Evolutionary conservation across 192 early-diverging fungal genomes (phyloP), one percentile per base, ranked within the genome.

Genomic region (Helicostylum pulchrum): DNA sequence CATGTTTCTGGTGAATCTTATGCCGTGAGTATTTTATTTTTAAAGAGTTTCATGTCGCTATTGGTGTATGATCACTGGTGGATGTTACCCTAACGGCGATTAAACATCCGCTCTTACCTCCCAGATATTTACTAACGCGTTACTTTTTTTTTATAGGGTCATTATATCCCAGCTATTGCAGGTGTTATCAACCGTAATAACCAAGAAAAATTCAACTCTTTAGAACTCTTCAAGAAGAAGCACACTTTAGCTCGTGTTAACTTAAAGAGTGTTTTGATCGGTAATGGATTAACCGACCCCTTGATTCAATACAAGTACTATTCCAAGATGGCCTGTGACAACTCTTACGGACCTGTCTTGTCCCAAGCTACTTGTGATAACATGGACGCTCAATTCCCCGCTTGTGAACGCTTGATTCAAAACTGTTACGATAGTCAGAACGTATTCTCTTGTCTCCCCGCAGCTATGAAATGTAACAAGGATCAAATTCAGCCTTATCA

Each of bases 81-180:
- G 26, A 26, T 26, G 26, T 26, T n/a, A 26, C 26, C 26, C 26
- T 26, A 26, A 26, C 26, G 2, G 26, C 26, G 26, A 26, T 39
- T 39, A 39, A 39, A 39, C 36, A 39, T 39, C 36, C 36, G 36
- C 26, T 26, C 2, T 2, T 26, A n/a, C n/a, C n/a, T n/a, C n/a
- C 26, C 26, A 2, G 26, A 26, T 26, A 26, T 26, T 26, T 26
- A 26, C 26, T 26, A 26, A 26, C 2, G 26, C 5, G 9, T 9
- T 39, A 39, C 36, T 39, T 39, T 9, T 10, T 39, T 36, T 36
- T 5, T 5, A 36, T 36, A 39, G 36, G 97, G 97, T 7, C 97
- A 99, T 78, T 99, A 97, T 66, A 89, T 99, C 48, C 97, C 97
- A 15, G 94, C 90, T 46, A 93, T 96, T 58, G 97, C 85, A 20